Base-by-base conservation (phyloP, 139 green algal genomes). In the Diplosphaera chodatii region DNA sequence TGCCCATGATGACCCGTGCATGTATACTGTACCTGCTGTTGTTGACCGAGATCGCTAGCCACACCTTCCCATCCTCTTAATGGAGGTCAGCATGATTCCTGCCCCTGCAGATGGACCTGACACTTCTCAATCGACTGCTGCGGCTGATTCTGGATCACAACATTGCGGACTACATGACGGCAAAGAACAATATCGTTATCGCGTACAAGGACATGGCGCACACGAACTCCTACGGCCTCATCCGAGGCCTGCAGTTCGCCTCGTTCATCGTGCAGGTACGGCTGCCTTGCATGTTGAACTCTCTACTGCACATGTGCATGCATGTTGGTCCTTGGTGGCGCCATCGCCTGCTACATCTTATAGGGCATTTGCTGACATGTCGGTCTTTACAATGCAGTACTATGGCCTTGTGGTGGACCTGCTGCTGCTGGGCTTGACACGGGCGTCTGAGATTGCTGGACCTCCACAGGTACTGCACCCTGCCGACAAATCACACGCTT, bases 151-250 rank as follows among this genome's bases (percentile, higher is more conserved):
- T 97, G 78, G 95, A 99, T 77, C 93, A 97, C 78, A 99, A 98
- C 85, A 91, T 99, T 33, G 96, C 95, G 4, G 96, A 99, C 84
- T 99, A 99, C 93, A 97, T 99, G 81, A 98, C 93, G 1, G 80
- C 80, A 37, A 90, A 90, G 80, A 90, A 90, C 83, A 90, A 90
- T 74, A 71, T 90, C 22, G 82, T 89, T 59, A 83, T 90, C 37
- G 72, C 77, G 13, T 98, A 97, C 90, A 98, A 97, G 90, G 96
- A 99, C 87, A 99, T 99, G 96, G 86, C 82, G 28, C 96, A 99
- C 85, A 99, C 93, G 71, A 99, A 99, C 86, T 85, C 74, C 32
- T 99, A 99, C 80, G 96, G 96, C 68, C 84, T 99, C 71, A 92
- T 99, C 74, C 86, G 96, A 22, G 96, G 96, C 40, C 92, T 99